phyloP scores from a whole-genome alignment of 2,329 filamentous ascomycete genomes.

The Endocalyx cinctus region DNA sequence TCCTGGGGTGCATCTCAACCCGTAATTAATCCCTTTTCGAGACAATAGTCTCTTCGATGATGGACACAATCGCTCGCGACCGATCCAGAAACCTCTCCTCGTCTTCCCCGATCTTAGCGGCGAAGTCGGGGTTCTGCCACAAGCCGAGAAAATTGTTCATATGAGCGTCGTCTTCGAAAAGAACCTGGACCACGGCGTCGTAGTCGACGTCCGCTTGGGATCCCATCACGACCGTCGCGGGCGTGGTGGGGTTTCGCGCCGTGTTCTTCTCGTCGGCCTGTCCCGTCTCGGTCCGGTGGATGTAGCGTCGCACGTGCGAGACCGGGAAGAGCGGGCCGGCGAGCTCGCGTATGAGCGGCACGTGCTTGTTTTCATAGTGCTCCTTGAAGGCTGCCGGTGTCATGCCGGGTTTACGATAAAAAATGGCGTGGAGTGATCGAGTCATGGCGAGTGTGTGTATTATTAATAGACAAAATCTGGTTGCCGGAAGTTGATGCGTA shows the following conservation, averaged over 20 bases:
- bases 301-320: slow-evolving; percentile 17
- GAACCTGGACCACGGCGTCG: slow-evolving; percentile 14
- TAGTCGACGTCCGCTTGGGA: slow-evolving; percentile 18
- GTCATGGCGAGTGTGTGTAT: too few species aligned
- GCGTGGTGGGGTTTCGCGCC: slow-evolving; percentile 8
- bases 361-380: slow-evolving; percentile 13
- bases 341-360: slow-evolving; percentile 13
- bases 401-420: slow-evolving; percentile 14
- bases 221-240: slow-evolving; percentile 15
- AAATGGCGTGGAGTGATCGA: slow-evolving; percentile 10
- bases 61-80: slow-evolving; percentile 10
- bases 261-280: slow-evolving; percentile 8
- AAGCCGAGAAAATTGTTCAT: slow-evolving; percentile 17
- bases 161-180: slow-evolving; percentile 12
- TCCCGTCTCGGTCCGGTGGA: slow-evolving; percentile 8
- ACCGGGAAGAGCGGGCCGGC: slow-evolving; percentile 13
- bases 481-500: too few species aligned
- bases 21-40: too few species aligned
- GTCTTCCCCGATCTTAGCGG: slow-evolving; percentile 13
- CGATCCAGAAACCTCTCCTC: slow-evolving; percentile 19
- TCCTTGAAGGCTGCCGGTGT: slow-evolving; percentile 16
- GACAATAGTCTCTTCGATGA: slow-evolving; percentile 9
- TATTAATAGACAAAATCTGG: too few species aligned
- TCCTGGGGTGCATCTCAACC: too few species aligned
- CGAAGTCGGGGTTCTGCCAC: slow-evolving; percentile 14